Conservation (phyloP, 805 yeast genomes). For the Alloascoidea africana region DNA sequence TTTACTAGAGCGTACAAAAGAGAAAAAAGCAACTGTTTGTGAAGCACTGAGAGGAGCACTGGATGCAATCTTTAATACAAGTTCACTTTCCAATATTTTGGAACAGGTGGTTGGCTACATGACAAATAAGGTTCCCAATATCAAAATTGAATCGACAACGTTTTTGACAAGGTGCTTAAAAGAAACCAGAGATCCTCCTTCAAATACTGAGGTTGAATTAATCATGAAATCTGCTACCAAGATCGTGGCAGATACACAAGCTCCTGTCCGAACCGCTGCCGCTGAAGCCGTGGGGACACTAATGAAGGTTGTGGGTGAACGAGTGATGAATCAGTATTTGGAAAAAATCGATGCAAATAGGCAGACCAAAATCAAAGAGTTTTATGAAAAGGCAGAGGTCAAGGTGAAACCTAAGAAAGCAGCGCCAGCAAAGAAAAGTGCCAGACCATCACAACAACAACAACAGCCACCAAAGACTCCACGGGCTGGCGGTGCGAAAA, state of each 20-base stretch:
- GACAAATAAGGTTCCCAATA: slow-evolving; percentile 72
- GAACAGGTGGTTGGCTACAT: slow-evolving; percentile 44
- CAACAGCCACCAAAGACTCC: slow-evolving; percentile 11
- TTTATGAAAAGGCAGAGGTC: slow-evolving; percentile 39
- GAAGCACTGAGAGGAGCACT: slow-evolving; percentile 57
- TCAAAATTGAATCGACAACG: slow-evolving; percentile 54
- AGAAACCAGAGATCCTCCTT: slow-evolving; percentile 32
- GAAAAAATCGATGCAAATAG: slow-evolving; percentile 69
- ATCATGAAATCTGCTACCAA: slow-evolving; percentile 43
- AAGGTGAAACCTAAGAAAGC: slow-evolving; percentile 22
- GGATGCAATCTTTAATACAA: slow-evolving; percentile 40
- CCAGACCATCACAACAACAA: background rate
- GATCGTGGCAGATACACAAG: slow-evolving; percentile 69
- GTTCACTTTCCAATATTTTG: slow-evolving; percentile 37
- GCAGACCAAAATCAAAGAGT: slow-evolving; percentile 49
- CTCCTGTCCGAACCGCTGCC: slow-evolving; percentile 66
- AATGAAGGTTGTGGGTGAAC: slow-evolving; percentile 66
- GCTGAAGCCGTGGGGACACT: slow-evolving; percentile 68
- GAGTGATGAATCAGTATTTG: slow-evolving; percentile 41
- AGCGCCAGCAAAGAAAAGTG: background rate
- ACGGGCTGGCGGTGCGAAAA: slow-evolving; percentile 7
- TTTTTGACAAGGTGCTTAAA: slow-evolving; percentile 51
- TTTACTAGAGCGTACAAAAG: slow-evolving; percentile 71
- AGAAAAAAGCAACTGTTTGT: slow-evolving; percentile 66
- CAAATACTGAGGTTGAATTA: slow-evolving; percentile 33